A percentile compares a stretch with the other conserved stretches of the same genome.
phyloP scores from a whole-genome alignment of 2,329 filamentous ascomycete species.

The Colletotrichum phormii region DNA sequence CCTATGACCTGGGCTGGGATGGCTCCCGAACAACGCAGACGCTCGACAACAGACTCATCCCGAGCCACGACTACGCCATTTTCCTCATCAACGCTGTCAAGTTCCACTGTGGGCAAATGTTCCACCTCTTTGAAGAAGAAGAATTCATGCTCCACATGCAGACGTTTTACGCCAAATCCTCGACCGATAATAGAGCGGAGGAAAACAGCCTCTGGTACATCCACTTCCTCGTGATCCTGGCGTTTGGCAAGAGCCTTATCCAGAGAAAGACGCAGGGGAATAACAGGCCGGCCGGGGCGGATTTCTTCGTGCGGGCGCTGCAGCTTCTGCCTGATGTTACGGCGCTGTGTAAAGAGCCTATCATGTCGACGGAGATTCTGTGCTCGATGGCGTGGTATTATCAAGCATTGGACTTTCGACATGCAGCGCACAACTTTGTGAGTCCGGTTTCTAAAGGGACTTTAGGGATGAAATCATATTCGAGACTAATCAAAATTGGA shows the following conservation, averaged over 20 bases:
- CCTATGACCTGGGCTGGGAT: constrained; percentile 53
- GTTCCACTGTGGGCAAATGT: constrained; percentile 65
- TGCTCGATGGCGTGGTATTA: constrained; percentile 65
- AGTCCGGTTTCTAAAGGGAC: constrained; percentile 2
- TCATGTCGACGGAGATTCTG: constrained; percentile 60
- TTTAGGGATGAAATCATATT: too few species aligned
- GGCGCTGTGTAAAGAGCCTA: constrained; percentile 54
- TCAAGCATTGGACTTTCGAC: constrained; percentile 61
- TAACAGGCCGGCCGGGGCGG: constrained; percentile 56
- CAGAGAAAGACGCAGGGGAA: constrained; percentile 50
- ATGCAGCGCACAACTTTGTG: constrained; percentile 59
- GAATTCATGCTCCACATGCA: constrained; percentile 56
- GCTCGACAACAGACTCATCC: constrained; percentile 26
- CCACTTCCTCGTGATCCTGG: constrained; percentile 64
- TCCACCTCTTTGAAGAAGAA: constrained; percentile 65
- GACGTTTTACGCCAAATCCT: constrained; percentile 43
- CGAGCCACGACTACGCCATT: constrained; percentile 60
- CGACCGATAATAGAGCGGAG: constrained; percentile 27
- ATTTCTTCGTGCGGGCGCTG: constrained; percentile 58
- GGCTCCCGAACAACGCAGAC: constrained; percentile 20
- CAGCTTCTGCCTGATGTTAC: constrained; percentile 55
- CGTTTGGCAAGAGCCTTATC: constrained; percentile 66
- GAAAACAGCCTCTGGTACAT: constrained; percentile 58
- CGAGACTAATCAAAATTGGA: background rate
- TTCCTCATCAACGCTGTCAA: constrained; percentile 68